Evolutionary conservation across 2,329 filamentous ascomycete genomes (phyloP).

Genomic region (Neoscytalidium dimidiatum): DNA sequence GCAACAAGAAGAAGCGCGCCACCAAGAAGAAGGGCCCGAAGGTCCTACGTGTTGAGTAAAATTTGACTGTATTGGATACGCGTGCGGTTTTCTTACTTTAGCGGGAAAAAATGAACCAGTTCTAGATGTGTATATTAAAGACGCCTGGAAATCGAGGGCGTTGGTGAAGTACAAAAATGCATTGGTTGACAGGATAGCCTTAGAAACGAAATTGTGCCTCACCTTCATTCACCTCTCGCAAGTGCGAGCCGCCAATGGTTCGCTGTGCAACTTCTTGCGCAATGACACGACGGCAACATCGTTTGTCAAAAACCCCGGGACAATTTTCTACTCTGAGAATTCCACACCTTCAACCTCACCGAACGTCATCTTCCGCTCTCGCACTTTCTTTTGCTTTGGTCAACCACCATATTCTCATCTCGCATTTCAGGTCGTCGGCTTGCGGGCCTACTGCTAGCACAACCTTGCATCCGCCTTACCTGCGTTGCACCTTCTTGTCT

Average conservation of each 20-base stretch:
- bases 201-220: neutral
- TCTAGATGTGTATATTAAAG: conserved; percentile 8
- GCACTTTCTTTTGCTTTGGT: neutral
- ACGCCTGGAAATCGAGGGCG: conserved; percentile 10
- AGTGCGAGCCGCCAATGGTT: neutral
- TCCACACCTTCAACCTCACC: too few species aligned
- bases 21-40: conserved; percentile 72
- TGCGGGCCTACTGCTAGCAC: neutral
- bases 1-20: conserved; percentile 80
- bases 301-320: neutral
- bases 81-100: neutral
- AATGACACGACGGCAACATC: neutral
- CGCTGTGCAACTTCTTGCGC: neutral
- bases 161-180: conserved; percentile 7
- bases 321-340: neutral
- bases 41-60: conserved; percentile 70
- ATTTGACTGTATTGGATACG: conserved; percentile 15
- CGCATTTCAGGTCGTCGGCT: neutral
- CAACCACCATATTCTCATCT: neutral
- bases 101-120: neutral
- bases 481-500: neutral
- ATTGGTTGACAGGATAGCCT: neutral
- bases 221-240: neutral
- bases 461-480: neutral
- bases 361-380: too few species aligned